A percentile compares a stretch with the other conserved stretches of the same genome.
Evolutionary conservation across 2,329 filamentous ascomycete genomes (phyloP).

Genomic region (Cladobotryum mycophilum): DNA sequence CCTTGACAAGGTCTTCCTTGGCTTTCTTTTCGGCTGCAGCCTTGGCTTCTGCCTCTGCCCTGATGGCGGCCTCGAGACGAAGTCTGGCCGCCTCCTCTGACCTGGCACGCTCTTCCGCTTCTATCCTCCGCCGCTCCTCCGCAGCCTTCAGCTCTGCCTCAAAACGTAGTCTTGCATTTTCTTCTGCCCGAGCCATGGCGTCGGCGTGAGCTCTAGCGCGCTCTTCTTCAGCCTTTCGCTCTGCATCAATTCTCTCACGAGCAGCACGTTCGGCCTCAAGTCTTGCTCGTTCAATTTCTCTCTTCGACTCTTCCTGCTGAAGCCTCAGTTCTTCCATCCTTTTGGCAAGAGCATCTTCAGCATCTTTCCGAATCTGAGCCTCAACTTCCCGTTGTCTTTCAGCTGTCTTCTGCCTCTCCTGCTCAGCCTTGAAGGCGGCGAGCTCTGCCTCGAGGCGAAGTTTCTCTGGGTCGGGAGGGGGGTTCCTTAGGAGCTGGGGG

Average conservation of each 20-base stretch:
- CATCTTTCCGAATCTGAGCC: constrained; percentile 39
- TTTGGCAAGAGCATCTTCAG: constrained; percentile 37
- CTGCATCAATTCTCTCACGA: constrained; percentile 38
- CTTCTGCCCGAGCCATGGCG: constrained; percentile 30
- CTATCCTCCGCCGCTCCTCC: constrained; percentile 35
- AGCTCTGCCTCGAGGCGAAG: constrained; percentile 57
- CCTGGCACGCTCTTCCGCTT: constrained; percentile 32
- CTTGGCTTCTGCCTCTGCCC: constrained; percentile 35
- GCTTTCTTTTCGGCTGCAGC: constrained; percentile 34
- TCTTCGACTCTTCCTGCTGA: constrained; percentile 40
- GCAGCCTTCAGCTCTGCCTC: constrained; percentile 38
- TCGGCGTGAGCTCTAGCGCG: constrained; percentile 31
- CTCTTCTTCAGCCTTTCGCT: constrained; percentile 41
- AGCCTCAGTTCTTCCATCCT: constrained; percentile 36
- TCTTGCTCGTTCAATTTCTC: constrained; percentile 42
- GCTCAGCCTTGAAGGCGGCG: constrained; percentile 40
- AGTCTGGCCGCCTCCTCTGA: constrained; percentile 44
- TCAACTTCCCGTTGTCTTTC: constrained; percentile 40
- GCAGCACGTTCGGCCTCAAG: constrained; percentile 40
- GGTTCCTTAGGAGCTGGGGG: constrained; percentile 17
- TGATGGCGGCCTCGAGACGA: constrained; percentile 37
- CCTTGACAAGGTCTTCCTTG: constrained; percentile 35
- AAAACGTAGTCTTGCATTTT: constrained; percentile 31
- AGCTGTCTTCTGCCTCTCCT: constrained; percentile 40
- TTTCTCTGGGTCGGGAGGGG: constrained; percentile 50